Evolutionary conservation across 2,329 filamentous ascomycete genomes (phyloP), one percentile per base, ranked within the genome.

Genomic region (Fusarium redolens): DNA sequence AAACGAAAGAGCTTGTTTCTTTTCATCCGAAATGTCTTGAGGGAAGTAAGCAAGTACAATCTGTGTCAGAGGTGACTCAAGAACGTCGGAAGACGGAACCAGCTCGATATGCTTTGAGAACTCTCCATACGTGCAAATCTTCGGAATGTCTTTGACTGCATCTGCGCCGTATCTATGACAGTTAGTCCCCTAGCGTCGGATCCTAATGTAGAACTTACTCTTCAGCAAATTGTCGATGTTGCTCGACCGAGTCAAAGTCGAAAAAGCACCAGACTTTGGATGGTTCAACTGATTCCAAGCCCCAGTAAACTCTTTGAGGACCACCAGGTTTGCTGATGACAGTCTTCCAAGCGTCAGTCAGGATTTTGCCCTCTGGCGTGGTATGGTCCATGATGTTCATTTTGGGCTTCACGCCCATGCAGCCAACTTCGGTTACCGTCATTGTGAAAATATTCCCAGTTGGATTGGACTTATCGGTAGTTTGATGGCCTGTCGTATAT

Each of bases 241-340:
- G 69, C 7, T 68, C 57, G 3, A 71, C 20, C 1, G 69, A 68
- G 11, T 54, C 63, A 35, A 61, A 72, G 31, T 72, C 69, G 17
- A 72, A 72, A 30, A 72, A 71, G 13, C 37, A 40, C 69, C 69
- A 72, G 8, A 72, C 1, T 11, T 45, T 71, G 0, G 37, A 68
- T 2, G 58, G 11, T 2, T 71, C 30, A 1, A 30, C n/a, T 3
- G 28, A 35, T 4, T 72, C 69, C 9, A 68, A 38, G 2, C 67
- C 69, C 58, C 58, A 72, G 30, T 57, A 72, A 8, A 71, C 58
- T 13, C 58, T 6, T 4, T 43, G 55, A 4, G 69, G 69, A 0
- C 69, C 67, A 0, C 62, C 69, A 9, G 68, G 57, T 15, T 63
- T 64, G 2, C 9, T 48, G 3, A n/a, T 17, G 22, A 68, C 54